Evolutionary conservation across 31 red algal species (phyloP).

Genomic region (Bonnemaisonia californica): DNA sequence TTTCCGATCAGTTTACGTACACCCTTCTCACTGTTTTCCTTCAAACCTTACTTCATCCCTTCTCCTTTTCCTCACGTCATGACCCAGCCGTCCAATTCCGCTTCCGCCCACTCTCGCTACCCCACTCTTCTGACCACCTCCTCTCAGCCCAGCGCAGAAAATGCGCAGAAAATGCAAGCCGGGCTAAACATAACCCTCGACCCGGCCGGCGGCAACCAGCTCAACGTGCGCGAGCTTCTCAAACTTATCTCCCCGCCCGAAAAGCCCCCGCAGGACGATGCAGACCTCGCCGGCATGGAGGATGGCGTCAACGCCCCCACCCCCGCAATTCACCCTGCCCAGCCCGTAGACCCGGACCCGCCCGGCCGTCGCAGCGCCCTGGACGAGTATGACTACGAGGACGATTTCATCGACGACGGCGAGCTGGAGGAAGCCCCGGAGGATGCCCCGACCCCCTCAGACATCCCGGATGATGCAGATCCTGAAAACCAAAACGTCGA

Average conservation of each 20-base stretch:
- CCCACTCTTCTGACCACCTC: too few relatives aligned
- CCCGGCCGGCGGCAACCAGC: slow-evolving; percentile 57
- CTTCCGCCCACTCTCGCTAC: too few relatives aligned
- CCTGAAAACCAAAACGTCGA: not conserved
- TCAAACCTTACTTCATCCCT: too few relatives aligned
- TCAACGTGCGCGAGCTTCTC: slow-evolving; percentile 59
- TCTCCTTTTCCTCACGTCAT: too few relatives aligned
- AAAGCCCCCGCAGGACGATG: not conserved
- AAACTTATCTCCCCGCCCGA: slow-evolving; percentile 14
- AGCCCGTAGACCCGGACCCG: too few relatives aligned
- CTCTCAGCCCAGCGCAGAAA: not conserved
- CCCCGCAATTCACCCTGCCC: too few relatives aligned
- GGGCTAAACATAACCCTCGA: slow-evolving; percentile 46
- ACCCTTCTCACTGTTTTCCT: too few relatives aligned
- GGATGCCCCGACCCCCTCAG: not conserved
- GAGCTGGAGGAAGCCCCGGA: slow-evolving; percentile 35
- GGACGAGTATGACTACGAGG: slow-evolving; percentile 69
- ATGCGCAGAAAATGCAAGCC: slow-evolving; percentile 18
- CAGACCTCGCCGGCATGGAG: slow-evolving; percentile 23
- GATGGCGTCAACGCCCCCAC: slow-evolving; percentile 1
- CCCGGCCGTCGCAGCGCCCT: too few relatives aligned
- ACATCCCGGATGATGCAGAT: not conserved
- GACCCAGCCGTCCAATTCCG: too few relatives aligned
- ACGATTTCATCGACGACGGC: slow-evolving; percentile 60
- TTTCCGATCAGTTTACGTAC: too few relatives aligned